A percentile compares a stretch with the other conserved stretches of the same genome.
Evolutionary conservation across 805 yeast species (phyloP).

Genomic region (Metschnikowia amazonensis): DNA sequence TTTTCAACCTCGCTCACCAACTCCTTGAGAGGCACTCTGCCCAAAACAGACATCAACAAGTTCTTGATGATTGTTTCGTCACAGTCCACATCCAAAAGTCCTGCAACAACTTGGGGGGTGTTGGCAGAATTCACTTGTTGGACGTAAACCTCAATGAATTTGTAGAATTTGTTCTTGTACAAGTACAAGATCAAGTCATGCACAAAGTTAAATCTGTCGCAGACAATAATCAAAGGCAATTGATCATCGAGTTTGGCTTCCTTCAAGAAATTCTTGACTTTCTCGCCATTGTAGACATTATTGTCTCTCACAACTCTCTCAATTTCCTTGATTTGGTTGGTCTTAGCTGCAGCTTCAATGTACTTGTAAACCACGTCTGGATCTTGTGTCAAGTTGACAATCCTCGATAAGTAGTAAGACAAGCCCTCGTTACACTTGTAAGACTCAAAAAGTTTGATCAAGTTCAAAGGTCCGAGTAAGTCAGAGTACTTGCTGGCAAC

Average conservation of each 20-base stretch:
- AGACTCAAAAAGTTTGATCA: constrained; percentile 90
- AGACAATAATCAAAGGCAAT: constrained; percentile 91
- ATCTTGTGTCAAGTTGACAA: constrained; percentile 91
- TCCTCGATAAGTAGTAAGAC: constrained; percentile 87
- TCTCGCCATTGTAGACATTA: constrained; percentile 92
- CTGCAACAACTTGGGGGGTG: constrained; percentile 96
- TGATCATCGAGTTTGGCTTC: constrained; percentile 93
- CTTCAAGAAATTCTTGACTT: constrained; percentile 94
- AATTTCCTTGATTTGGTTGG: constrained; percentile 88
- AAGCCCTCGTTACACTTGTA: constrained; percentile 90
- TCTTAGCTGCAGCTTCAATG: constrained; percentile 87
- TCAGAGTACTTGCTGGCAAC: constrained; percentile 97
- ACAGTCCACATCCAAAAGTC: constrained; percentile 93
- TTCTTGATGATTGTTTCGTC: constrained; percentile 84
- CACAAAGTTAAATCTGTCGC: constrained; percentile 86
- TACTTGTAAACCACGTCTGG: constrained; percentile 94
- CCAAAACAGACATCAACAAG: constrained; percentile 78
- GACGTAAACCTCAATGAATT: constrained; percentile 95
- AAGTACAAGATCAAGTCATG: constrained; percentile 91
- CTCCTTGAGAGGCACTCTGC: constrained; percentile 89
- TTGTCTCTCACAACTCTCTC: constrained; percentile 95
- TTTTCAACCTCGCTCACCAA: constrained; percentile 93
- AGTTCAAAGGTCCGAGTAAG: constrained; percentile 76
- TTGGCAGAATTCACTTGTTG: constrained; percentile 95
- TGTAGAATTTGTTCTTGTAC: constrained; percentile 93